These are phyloP conservation scores for Trifolium pratense DNA, from an alignment of 306 rosid genomes.

Conservation along the genomic window DNA sequence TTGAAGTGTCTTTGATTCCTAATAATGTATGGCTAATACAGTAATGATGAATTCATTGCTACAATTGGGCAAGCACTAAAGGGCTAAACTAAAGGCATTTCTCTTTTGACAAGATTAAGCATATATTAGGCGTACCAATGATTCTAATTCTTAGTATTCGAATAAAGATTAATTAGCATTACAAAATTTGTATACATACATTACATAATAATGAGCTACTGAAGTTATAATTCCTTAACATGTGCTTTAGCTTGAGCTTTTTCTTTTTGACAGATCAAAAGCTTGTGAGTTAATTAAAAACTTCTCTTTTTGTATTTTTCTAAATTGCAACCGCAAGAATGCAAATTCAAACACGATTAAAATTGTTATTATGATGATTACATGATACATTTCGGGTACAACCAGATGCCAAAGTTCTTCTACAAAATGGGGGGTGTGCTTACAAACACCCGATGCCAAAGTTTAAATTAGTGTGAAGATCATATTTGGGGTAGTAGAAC, in stretches of 20 bases:
- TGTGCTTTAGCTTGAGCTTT: constrained; percentile 43
- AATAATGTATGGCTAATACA: neutral
- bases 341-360: neutral
- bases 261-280: constrained; percentile 5
- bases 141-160: neutral
- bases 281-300: neutral
- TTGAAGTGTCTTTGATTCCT: neutral
- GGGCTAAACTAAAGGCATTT: neutral
- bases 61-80: neutral
- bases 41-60: neutral
- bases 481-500: too few species aligned
- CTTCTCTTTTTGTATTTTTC: neutral
- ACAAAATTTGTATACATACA: too few species aligned
- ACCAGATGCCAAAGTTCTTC: too few species aligned
- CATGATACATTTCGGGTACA: too few species aligned
- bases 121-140: neutral
- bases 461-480: too few species aligned
- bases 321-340: neutral
- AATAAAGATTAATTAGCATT: neutral
- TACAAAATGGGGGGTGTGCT: too few species aligned
- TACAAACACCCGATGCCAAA: too few species aligned
- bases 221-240: constrained; percentile 47
- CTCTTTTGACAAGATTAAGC: neutral
- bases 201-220: constrained; percentile 37
- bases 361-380: too few species aligned